Evolutionary conservation across 371 early-diverging fungal genomes (phyloP), one percentile per base, ranked within the genome.

Genomic region (Lichtheimia ornata): DNA sequence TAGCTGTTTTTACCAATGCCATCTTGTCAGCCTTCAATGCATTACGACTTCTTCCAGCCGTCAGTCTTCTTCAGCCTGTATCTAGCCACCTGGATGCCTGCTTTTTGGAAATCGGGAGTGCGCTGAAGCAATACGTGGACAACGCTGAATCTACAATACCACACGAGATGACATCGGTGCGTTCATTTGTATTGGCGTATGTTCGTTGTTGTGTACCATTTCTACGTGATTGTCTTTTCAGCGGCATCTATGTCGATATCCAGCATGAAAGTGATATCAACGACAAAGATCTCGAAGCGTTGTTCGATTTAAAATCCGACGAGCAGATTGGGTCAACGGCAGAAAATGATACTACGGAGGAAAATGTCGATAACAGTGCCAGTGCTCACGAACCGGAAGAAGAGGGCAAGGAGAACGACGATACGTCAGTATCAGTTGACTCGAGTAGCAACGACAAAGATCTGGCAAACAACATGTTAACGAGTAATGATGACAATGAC

Each of bases 1-100:
- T 91, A 5, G 92, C 90, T 1, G 69, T 82, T 13, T 83, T 90
- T n/a, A 81, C 89, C 52, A 92, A 92, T 65, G 73, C 78, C 7
- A 84, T 88, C 41, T 77, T 87, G 35, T 65, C 85, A 2, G 76
- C 84, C 0, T 84, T 87, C 55, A 92, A 92, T 61, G 78, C 88
- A 7, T 76, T 92, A 5, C 84, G 92, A 6, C 71, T 88, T 12
- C 56, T 89, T 22, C 88, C 90, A 0, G 85, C 87, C 0, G 59
- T 84, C 17, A 66, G 70, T 18, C 45, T 76, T 1, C 61, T 62
- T 18, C 24, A 45, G 30, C 64, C 71, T 1, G 64, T 76, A 0
- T 45, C 53, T 30, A 56, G 61, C 6, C 71, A 76, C 58, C 53
- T 79, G 22, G 70, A 76, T 18, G 68, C 66, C 3, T 71, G 75